A percentile compares a stretch with the other conserved stretches of the same genome.
phyloP scores from a whole-genome alignment of 1,284 basidiomycete species.

The Microbotryum violaceum region DNA sequence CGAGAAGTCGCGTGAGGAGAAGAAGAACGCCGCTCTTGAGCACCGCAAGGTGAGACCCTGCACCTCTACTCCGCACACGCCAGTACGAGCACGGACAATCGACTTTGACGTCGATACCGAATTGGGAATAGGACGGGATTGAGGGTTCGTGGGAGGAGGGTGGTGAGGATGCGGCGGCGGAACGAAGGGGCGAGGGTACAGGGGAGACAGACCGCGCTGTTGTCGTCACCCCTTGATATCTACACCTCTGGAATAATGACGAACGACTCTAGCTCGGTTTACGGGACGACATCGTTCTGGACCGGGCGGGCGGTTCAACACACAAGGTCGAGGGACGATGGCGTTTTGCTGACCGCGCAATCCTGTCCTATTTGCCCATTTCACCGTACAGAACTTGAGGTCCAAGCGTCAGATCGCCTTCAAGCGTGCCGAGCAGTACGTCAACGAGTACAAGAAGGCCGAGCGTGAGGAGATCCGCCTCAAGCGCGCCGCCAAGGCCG shows the following conservation, averaged over 20 bases:
- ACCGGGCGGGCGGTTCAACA: not conserved
- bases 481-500: conserved; percentile 82
- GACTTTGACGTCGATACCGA: too few relatives aligned
- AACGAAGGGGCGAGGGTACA: too few relatives aligned
- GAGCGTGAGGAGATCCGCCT: conserved; percentile 97
- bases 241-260: not conserved
- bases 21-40: conserved; percentile 72
- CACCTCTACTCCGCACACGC: not conserved
- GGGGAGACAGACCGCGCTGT: too few relatives aligned
- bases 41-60: conserved; percentile 78
- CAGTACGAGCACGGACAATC: too few relatives aligned
- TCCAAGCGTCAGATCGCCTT: conserved; percentile 96
- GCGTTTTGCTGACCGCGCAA: conserved; percentile 12
- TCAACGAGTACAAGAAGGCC: conserved; percentile 87
- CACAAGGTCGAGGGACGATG: conserved; percentile 4
- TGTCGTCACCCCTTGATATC: too few relatives aligned
- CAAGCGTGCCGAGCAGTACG: conserved; percentile 98
- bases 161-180: too few relatives aligned
- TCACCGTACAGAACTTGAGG: conserved; percentile 59
- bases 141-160: too few relatives aligned
- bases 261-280: not conserved
- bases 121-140: too few relatives aligned
- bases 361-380: not conserved
- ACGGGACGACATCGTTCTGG: not conserved
- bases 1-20: conserved; percentile 95